Conservation (phyloP, 139 green algal species). For the Penium margaritaceum region DNA sequence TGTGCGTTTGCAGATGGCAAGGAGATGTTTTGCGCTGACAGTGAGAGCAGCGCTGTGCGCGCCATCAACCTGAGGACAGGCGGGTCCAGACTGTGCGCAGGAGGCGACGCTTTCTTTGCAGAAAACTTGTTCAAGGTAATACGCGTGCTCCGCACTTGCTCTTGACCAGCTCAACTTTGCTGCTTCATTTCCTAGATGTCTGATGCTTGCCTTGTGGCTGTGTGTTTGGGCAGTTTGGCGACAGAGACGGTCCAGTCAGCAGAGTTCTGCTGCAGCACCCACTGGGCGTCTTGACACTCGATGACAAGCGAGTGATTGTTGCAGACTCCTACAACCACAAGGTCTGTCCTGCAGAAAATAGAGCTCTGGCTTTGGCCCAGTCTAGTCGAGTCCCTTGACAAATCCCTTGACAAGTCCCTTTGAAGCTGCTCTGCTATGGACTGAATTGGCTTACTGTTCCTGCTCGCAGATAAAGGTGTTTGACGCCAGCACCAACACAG, state of each 20-base stretch:
- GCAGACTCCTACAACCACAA: slow-evolving; percentile 76
- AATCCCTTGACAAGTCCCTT: no score
- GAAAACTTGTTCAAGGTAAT: slow-evolving; percentile 74
- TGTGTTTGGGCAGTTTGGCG: slow-evolving; percentile 55
- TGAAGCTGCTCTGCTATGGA: background rate
- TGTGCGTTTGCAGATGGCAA: slow-evolving; percentile 23
- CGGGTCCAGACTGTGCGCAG: slow-evolving; percentile 45
- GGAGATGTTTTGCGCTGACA: slow-evolving; percentile 58
- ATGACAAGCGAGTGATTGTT: slow-evolving; percentile 55
- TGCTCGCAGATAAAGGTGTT: slow-evolving; percentile 56
- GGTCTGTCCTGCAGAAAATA: slow-evolving; percentile 10
- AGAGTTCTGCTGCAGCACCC: slow-evolving; percentile 57
- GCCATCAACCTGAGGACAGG: slow-evolving; percentile 55
- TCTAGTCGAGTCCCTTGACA: background rate
- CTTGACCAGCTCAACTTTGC: background rate
- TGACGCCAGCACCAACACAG: slow-evolving; percentile 46
- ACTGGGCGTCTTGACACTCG: slow-evolving; percentile 31
- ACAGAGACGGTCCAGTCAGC: slow-evolving; percentile 58
- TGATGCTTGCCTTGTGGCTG: background rate
- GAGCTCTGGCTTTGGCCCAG: background rate
- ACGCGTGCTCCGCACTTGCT: background rate
- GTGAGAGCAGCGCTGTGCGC: slow-evolving; percentile 62
- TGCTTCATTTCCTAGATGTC: background rate
- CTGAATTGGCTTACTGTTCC: background rate
- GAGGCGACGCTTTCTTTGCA: slow-evolving; percentile 64